Evolutionary conservation across 495 filamentous ascomycete species (phyloP).

Genomic region (Cenococcum geophilum): DNA sequence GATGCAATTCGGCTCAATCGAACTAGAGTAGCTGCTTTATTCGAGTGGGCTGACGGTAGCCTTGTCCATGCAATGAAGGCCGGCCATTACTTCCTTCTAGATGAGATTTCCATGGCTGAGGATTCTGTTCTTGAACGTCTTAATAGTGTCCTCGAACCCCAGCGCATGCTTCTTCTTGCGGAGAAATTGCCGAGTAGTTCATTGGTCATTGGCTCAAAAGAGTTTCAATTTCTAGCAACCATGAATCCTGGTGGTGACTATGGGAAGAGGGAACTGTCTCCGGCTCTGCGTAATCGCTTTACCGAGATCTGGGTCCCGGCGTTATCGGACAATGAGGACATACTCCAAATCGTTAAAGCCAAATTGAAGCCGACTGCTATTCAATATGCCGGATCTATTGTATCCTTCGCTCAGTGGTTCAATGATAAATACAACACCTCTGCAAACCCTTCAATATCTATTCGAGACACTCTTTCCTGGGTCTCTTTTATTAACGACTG

Average conservation of each 20-base stretch:
- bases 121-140: slow-evolving; percentile 94
- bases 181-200: slow-evolving; percentile 85
- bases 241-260: slow-evolving; percentile 99
- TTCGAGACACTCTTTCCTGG: slow-evolving; percentile 88
- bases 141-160: slow-evolving; percentile 93
- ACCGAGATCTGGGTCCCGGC: slow-evolving; percentile 98
- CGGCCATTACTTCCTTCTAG: slow-evolving; percentile 84
- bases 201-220: slow-evolving; percentile 65
- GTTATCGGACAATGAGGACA: slow-evolving; percentile 71
- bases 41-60: slow-evolving; percentile 94
- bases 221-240: slow-evolving; percentile 93
- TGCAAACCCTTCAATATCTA: slow-evolving; percentile 66
- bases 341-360: slow-evolving; percentile 74
- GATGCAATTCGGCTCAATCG: slow-evolving; percentile 54
- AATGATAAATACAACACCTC: slow-evolving; percentile 67
- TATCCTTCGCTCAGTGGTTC: slow-evolving; percentile 91
- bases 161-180: slow-evolving; percentile 78
- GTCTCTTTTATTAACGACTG: slow-evolving; percentile 81
- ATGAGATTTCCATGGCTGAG: slow-evolving; percentile 96
- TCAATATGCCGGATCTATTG: slow-evolving; percentile 56
- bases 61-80: slow-evolving; percentile 92
- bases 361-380: slow-evolving; percentile 54
- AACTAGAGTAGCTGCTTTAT: slow-evolving; percentile 67
- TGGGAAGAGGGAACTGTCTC: slow-evolving; percentile 93
- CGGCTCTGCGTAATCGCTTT: slow-evolving; percentile 90